Evolutionary conservation across 176 grass and related monocot species (phyloP), one percentile per base, ranked within the genome.

Genomic region (Oryza longistaminata): DNA sequence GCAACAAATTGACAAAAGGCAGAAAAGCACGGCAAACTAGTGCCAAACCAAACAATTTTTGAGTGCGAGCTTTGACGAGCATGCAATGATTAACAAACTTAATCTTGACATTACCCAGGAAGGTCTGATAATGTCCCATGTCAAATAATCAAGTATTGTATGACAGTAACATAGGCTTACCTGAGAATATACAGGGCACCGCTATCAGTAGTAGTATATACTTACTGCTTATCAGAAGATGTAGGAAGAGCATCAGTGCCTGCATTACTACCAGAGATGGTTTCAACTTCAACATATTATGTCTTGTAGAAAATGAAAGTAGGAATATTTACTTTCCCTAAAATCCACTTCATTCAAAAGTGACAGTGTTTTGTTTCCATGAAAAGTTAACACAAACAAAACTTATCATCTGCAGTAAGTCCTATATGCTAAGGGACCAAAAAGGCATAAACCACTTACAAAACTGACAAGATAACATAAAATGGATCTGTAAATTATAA

Each of bases 291-390:
- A 61, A 61, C 21, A 53, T 53, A 53, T 19, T 53, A 16, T 53
- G 15, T 14, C 17, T 12, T 6, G 19, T 22, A 71, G 4, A 71
- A 10, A 43, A 21, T 45, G 8, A 9, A 29, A 74, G 26, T 34
- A 12, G 17, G 58, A 62, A 22, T 24, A 11, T 24, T n/a, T 55
- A 9, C 16, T 75, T 75, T 48, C 55, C 16, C 5, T 13, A 25
- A 13, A 62, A 62, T 2, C 11, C 21, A 77, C 74, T 77, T 77
- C 13, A 24, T 61, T 61, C 33, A 77, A 17, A 77, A 77, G 52
- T 58, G n/a, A 25, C 74, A 27, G 33, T 25, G 2, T 15, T 77
- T 39, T 64, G 53, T 55, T 77, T 61, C 37, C 49, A 25, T 40
- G 31, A 60, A 29, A 62, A 62, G 53, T 77, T 62, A 62, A 19